phyloP scores from a whole-genome alignment of 2,329 filamentous ascomycete genomes.

The Fusarium cyanostomum region DNA sequence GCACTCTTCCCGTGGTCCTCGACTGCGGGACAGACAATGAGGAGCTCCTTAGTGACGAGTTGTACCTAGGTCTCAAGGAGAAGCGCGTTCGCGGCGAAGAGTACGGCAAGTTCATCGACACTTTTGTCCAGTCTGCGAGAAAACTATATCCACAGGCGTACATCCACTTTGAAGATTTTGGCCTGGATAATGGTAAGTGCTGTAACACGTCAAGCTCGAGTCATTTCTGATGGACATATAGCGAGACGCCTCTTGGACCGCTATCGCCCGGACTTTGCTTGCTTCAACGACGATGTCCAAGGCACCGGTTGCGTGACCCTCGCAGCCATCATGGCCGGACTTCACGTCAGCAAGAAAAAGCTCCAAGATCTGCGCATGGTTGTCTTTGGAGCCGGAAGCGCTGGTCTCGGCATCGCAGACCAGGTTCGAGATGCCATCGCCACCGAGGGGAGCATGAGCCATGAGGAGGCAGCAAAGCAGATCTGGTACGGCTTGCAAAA shows the following conservation, averaged over 20 bases:
- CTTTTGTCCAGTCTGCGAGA: conserved; percentile 73
- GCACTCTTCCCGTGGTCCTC: conserved; percentile 81
- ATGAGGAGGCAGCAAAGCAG: conserved; percentile 79
- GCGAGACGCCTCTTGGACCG: conserved; percentile 79
- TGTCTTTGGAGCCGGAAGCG: conserved; percentile 82
- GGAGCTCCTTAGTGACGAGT: conserved; percentile 74
- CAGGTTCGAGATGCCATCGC: conserved; percentile 84
- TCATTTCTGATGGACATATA: conserved; percentile 25
- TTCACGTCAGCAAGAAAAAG: conserved; percentile 73
- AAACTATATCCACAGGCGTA: conserved; percentile 81
- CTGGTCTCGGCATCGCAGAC: conserved; percentile 86
- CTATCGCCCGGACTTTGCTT: conserved; percentile 77
- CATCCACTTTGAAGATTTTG: conserved; percentile 92
- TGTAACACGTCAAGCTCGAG: neutral
- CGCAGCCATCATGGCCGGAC: conserved; percentile 80
- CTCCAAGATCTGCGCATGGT: conserved; percentile 76
- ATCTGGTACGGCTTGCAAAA: conserved; percentile 70
- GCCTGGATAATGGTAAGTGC: conserved; percentile 70
- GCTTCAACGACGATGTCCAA: conserved; percentile 93
- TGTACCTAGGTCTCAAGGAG: conserved; percentile 80
- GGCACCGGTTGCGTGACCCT: conserved; percentile 89
- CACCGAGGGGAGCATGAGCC: conserved; percentile 70
- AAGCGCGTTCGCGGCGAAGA: conserved; percentile 72
- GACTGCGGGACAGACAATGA: conserved; percentile 90
- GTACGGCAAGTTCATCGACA: conserved; percentile 81